Conservation (phyloP, 192 early-diverging fungal genomes). For the Backusella tarrabulga region DNA sequence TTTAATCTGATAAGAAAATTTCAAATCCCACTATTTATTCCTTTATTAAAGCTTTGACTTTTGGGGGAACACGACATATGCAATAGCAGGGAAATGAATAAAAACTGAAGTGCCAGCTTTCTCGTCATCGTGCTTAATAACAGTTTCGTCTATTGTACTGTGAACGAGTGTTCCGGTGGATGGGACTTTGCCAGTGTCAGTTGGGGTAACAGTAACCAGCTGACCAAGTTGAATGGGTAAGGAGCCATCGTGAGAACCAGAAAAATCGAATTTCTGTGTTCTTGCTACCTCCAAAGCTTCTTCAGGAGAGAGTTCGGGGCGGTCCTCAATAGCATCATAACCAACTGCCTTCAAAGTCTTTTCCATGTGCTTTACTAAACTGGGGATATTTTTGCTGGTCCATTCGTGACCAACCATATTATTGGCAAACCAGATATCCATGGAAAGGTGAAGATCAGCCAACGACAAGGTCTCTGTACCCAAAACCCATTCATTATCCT, state of each 20-base stretch:
- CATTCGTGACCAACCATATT: not conserved
- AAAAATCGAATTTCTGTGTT: not conserved
- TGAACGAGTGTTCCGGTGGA: conserved; percentile 13
- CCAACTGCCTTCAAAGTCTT: not conserved
- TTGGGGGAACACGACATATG: conserved; percentile 13
- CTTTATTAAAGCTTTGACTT: not conserved
- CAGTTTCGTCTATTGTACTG: not conserved
- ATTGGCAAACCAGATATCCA: conserved; percentile 9
- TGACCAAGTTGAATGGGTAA: conserved; percentile 17
- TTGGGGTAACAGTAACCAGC: conserved; percentile 24
- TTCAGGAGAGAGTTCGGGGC: conserved; percentile 11
- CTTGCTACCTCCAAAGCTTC: conserved; percentile 28
- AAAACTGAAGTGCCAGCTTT: not conserved
- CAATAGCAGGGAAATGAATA: conserved; percentile 28
- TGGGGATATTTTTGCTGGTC: conserved; percentile 12
- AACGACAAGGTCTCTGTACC: conserved; percentile 14
- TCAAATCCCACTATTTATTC: not conserved
- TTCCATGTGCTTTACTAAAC: not conserved
- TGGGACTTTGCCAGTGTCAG: conserved; percentile 19
- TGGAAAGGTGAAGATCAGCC: conserved; percentile 23
- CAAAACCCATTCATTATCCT: conserved; percentile 13
- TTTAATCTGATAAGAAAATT: conserved; percentile 2
- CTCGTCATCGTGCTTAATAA: not conserved
- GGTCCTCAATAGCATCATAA: not conserved
- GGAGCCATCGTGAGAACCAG: not conserved